Base-by-base conservation (phyloP, 257 asterid species). In the Anisodus acutangulus region DNA sequence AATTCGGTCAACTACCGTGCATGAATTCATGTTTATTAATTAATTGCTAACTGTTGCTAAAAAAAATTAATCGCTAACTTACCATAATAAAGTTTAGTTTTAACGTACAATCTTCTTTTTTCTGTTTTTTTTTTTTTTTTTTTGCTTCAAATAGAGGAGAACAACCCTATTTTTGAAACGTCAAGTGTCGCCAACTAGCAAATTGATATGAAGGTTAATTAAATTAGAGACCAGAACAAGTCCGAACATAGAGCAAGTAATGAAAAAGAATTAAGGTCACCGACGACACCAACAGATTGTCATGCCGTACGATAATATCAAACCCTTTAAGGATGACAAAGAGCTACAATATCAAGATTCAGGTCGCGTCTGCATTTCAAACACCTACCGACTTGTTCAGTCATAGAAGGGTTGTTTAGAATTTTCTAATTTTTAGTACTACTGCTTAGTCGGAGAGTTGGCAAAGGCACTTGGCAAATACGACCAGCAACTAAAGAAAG, bases 281-380 rank as follows among this genome's bases (percentile, higher is more conserved):
- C 81, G 81, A 59, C 64, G 63, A 51, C 47, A 13, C 81, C 81
- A 63, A 59, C 64, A 51, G 7, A 51, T 76, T 51, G 35, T 22
- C 15, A 55, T 19, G 47, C 15, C 64, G 81, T 76, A 51, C 49
- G 22, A 51, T 76, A 26, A 53, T 53, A 3, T 76, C 26, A 53
- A 64, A 76, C 63, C 81, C 81, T 59, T 76, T 76, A 76, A 76
- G 64, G 26, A 76, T 76, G 47, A 47, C 64, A 47, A 51, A 76
- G 81, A 76, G 81, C 0, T 76, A 13, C 19, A 3, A 6, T 76
- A 62, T 49, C 63, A 26, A 76, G 63, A 76, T 76, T 76, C 81
- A 51, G 58, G 22, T 26, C 64, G 63, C 63, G 49, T 74, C 47
- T 76, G 81, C 13, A 54, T 13, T 45, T 76, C 64, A 76, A 76